phyloP scores from a whole-genome alignment of 148 eudicot species.

The Diospyros kaki region DNA sequence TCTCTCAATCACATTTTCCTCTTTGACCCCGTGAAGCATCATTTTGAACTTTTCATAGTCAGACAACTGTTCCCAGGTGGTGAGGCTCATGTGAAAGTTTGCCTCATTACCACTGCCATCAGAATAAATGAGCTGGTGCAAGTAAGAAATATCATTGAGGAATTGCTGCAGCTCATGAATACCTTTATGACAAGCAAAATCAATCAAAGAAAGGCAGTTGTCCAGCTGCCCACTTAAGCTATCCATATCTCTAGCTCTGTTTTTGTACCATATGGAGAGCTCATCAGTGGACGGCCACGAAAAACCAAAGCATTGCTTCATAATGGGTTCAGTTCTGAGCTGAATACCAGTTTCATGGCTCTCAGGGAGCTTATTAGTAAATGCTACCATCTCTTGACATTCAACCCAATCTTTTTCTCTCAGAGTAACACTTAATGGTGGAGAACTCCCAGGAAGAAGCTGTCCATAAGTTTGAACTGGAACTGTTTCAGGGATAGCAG shows the following conservation, averaged over 20 bases:
- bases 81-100: slow-evolving; percentile 52
- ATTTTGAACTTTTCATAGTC: slow-evolving; percentile 85
- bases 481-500: slow-evolving; percentile 90
- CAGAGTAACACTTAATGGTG: slow-evolving; percentile 56
- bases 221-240: slow-evolving; percentile 85
- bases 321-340: slow-evolving; percentile 70
- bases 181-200: slow-evolving; percentile 77
- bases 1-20: slow-evolving; percentile 57
- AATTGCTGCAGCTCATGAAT: slow-evolving; percentile 65
- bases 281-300: slow-evolving; percentile 75
- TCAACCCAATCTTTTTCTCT: slow-evolving; percentile 97
- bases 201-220: slow-evolving; percentile 68
- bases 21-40: slow-evolving; percentile 67
- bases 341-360: slow-evolving; percentile 36
- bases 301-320: slow-evolving; percentile 45
- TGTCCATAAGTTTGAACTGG: slow-evolving; percentile 87
- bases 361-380: slow-evolving; percentile 36
- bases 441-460: slow-evolving; percentile 87
- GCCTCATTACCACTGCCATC: slow-evolving; percentile 47
- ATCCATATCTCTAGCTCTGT: slow-evolving; percentile 88
- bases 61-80: slow-evolving; percentile 72
- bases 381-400: slow-evolving; percentile 64
- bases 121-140: slow-evolving; percentile 80
- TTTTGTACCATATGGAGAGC: slow-evolving; percentile 74
- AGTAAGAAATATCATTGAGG: slow-evolving; percentile 64